These are phyloP conservation scores for Aspergillus sojae DNA, from an alignment of 2,329 filamentous ascomycete species.

Conservation along the genomic window DNA sequence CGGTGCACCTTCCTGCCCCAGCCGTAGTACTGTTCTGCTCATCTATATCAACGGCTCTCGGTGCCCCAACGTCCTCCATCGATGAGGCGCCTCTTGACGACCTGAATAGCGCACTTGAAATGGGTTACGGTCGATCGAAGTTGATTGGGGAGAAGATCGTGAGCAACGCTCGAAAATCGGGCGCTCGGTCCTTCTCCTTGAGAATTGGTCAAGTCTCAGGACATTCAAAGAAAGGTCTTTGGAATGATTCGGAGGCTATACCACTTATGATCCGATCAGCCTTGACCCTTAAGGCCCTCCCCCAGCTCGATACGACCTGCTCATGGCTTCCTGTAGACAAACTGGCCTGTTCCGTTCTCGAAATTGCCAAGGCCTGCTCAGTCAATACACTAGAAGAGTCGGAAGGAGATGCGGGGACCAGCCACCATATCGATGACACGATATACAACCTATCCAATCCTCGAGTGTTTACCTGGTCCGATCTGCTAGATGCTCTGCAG, in stretches of 20 bases:
- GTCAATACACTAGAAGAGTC: conserved; percentile 2
- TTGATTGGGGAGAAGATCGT: conserved; percentile 35
- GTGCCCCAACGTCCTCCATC: not conserved
- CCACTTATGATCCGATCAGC: conserved; percentile 38
- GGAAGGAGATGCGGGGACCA: not conserved
- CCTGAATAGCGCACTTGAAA: conserved; percentile 22
- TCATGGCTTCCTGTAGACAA: conserved; percentile 38
- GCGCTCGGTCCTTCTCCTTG: conserved; percentile 32
- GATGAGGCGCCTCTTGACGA: conserved; percentile 18
- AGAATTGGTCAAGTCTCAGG: conserved; percentile 40
- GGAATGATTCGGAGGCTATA: conserved; percentile 38
- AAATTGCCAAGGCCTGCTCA: conserved; percentile 25
- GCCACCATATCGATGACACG: conserved; percentile 21
- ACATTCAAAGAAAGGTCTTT: conserved; percentile 35
- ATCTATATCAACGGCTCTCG: conserved; percentile 48
- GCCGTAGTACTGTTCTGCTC: conserved; percentile 55
- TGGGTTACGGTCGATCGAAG: conserved; percentile 40
- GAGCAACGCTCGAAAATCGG: conserved; percentile 27
- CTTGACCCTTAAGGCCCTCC: conserved; percentile 29
- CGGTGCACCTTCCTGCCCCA: conserved; percentile 30
- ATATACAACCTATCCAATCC: conserved; percentile 37
- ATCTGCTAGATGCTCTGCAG: conserved; percentile 33
- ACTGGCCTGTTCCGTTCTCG: conserved; percentile 29
- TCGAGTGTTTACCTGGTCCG: conserved; percentile 37
- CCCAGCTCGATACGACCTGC: conserved; percentile 27